Base-by-base conservation (phyloP, 495 filamentous ascomycete species). In the Halenospora varia region DNA sequence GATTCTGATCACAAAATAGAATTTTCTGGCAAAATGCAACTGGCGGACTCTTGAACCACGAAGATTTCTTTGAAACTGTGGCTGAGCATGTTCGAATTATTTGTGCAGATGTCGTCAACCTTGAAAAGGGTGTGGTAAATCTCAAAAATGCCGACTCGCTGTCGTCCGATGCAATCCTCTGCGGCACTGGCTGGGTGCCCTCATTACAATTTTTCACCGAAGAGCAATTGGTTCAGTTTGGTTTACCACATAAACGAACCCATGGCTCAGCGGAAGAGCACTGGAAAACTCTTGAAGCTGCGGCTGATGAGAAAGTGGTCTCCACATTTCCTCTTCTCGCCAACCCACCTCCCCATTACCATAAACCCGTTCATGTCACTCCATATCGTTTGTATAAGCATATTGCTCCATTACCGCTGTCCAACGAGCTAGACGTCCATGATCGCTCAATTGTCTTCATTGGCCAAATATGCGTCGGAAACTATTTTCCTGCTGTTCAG, bases 361-460 rank as follows among this genome's bases (percentile, higher is more conserved):
- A 62, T 40, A 65, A 67, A 59, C 50, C 47, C 9, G 41, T 41
- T 20, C 59, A 54, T 2, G 55, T 55, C 19, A 70, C 72, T 23
- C 70, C 74, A 8, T 73, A 67, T 52, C 67, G 75, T 10, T 57
- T 77, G 2, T 75, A 76, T 56, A 66, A 72, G 20, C 54, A 57
- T 9, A 73, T 74, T 26, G 70, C 66, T 24, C 70, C 73, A 6
- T 51, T 73, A 25, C n/a, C n/a, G n/a, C n/a, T n/a, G n/a, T n/a
- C n/a, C n/a, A n/a, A n/a, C n/a, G n/a, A n/a, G n/a, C n/a, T n/a
- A n/a, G n/a, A n/a, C n/a, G n/a, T n/a, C n/a, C 20, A 64, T 10
- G 73, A 77, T 61, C 56, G 62, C 25, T 73, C 70, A 23, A 76
- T 78, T 39, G 67, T 65, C 17, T 76, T 79, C 54, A 59, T 79